Evolutionary conservation across 2,329 filamentous ascomycete species (phyloP).

Genomic region (Phyllachora maydis): DNA sequence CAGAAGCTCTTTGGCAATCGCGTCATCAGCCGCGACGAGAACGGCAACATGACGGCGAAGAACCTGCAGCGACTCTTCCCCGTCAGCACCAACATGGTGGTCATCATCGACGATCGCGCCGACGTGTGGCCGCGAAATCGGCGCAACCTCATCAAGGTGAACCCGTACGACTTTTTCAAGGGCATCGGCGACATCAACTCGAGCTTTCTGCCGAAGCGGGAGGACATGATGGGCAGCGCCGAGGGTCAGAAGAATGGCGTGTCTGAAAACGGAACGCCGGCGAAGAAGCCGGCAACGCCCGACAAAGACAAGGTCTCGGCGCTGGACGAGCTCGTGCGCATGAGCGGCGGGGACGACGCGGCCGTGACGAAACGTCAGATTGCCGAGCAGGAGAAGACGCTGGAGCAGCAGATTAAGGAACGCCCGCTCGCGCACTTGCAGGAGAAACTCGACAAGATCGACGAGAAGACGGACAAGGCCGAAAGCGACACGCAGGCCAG

Average conservation of each 20-base stretch:
- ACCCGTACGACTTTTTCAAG: conserved; percentile 92
- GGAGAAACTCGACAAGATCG: conserved; percentile 72
- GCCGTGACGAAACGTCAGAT: conserved; percentile 52
- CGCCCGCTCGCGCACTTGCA: conserved; percentile 83
- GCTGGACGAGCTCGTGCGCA: conserved; percentile 56
- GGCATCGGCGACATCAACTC: conserved; percentile 98
- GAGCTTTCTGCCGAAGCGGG: conserved; percentile 73
- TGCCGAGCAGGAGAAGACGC: conserved; percentile 67
- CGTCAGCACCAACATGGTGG: conserved; percentile 95
- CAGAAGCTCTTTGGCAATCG: conserved; percentile 81
- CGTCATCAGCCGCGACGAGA: conserved; percentile 92
- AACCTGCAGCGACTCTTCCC: conserved; percentile 81
- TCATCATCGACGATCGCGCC: conserved; percentile 92
- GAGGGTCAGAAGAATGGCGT: conserved; percentile 1
- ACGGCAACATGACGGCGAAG: conserved; percentile 81
- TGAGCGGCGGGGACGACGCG: conserved; percentile 51
- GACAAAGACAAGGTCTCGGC: conserved; percentile 18
- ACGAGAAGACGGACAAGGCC: conserved; percentile 36
- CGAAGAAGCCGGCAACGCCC: conserved; percentile 1
- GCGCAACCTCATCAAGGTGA: conserved; percentile 83
- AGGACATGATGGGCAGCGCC: conserved; percentile 15
- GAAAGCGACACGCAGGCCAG: conserved; percentile 19
- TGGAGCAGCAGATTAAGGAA: conserved; percentile 78
- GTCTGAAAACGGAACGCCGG: too few species aligned
- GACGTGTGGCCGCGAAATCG: conserved; percentile 90